Base-by-base conservation (phyloP, 2,329 filamentous ascomycete species). In the Sporothrix globosa region DNA sequence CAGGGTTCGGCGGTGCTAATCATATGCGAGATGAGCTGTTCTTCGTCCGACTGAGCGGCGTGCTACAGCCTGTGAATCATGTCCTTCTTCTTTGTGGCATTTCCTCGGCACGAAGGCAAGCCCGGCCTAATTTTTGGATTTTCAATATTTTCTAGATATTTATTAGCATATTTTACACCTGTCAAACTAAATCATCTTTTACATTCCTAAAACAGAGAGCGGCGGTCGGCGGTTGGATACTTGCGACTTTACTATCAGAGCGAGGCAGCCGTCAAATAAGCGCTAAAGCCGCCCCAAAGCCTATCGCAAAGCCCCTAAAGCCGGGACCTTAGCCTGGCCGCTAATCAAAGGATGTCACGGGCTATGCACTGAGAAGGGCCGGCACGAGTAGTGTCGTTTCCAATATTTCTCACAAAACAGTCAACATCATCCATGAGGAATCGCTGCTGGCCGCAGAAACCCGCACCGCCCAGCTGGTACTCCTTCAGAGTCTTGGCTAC, bases 261-360 rank as follows among this genome's bases (percentile, higher is more conserved):
- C 58, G 34, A 48, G 46, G 10, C n/a, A 67, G 63, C 21, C 50
- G 21, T 48, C 24, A 34, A 48, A 50, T 44, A 44, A 67, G 65
- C 65, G 30, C 65, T 67, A 67, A 44, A 10, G 50, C 48, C 48
- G 50, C 65, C 19, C 30, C n/a, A 13, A n/a, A 44, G 65, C 63
- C 63, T 67, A 67, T 67, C 63, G 52, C n/a, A 21, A 21, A 19
- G 24, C 44, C 46, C 63, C 48, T 34, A 53, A 52, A 21, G 21
- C 61, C 61, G 24, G 61, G 61, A 52, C 6, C 24, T 10, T 24
- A 41, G 9, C 48, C 24, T n/a, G n/a, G n/a, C n/a, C n/a, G 65
- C 30, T 39, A 34, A 52, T 14, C 65, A 39, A 54, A 24, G 48
- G 48, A 53, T 30, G 48, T 48, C 48, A 30, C 24, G 34, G 65